phyloP scores from a whole-genome alignment of 2,329 filamentous ascomycete species.

The Aureobasidium mangrovei region DNA sequence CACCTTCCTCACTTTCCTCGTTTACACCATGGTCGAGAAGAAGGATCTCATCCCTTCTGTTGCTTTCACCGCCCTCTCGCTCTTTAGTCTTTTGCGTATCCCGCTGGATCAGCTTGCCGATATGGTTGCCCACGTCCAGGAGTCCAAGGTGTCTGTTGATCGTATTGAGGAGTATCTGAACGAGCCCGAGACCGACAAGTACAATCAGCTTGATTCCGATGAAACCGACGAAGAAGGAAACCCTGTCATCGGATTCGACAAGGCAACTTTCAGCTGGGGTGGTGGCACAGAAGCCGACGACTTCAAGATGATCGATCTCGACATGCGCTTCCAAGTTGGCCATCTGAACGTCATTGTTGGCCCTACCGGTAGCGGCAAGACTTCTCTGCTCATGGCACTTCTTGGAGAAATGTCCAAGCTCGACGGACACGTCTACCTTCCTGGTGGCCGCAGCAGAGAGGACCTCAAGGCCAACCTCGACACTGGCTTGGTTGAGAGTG shows the following conservation, averaged over 20 bases:
- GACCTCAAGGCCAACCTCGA: conserved; percentile 73
- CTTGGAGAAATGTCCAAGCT: conserved; percentile 91
- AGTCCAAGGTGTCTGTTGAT: conserved; percentile 92
- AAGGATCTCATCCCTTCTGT: conserved; percentile 86
- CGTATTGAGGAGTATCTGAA: conserved; percentile 89
- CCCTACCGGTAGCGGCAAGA: conserved; percentile 90
- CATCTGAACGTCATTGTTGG: conserved; percentile 89
- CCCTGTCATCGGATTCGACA: conserved; percentile 71
- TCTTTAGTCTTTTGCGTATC: conserved; percentile 88
- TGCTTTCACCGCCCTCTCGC: conserved; percentile 89
- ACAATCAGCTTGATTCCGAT: conserved; percentile 66
- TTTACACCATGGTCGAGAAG: conserved; percentile 83
- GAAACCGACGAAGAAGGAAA: conserved; percentile 61
- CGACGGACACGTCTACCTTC: conserved; percentile 71
- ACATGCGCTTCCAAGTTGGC: conserved; percentile 74
- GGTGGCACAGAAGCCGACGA: conserved; percentile 40
- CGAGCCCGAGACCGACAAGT: conserved; percentile 95
- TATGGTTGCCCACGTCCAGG: conserved; percentile 97
- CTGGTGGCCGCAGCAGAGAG: conserved; percentile 76
- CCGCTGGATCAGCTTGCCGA: conserved; percentile 93
- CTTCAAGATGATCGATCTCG: conserved; percentile 70
- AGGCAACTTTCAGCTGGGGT: conserved; percentile 86
- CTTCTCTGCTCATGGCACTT: conserved; percentile 88
- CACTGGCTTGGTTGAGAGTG: conserved; percentile 79
- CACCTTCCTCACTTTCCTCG: conserved; percentile 89